These are phyloP conservation scores for Nicotiana paniculata DNA, from an alignment of 257 asterid genomes.

Conservation along the genomic window DNA sequence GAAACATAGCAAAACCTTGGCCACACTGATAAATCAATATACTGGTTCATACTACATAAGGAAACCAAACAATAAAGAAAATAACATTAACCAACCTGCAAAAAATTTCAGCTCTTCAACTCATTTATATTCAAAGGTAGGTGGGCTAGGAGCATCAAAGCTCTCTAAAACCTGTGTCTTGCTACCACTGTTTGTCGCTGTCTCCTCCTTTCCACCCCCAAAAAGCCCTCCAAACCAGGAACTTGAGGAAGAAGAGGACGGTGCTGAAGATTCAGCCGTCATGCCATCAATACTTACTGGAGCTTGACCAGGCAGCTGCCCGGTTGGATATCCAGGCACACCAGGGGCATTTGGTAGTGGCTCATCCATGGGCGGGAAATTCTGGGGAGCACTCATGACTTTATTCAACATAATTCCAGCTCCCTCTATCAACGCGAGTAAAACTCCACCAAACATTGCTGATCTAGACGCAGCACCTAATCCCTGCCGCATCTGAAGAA, in stretches of 20 bases:
- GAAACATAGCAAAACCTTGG: background rate
- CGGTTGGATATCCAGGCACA: conserved; percentile 28
- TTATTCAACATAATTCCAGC: conserved; percentile 80
- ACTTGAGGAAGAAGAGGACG: conserved; percentile 34
- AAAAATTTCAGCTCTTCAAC: background rate
- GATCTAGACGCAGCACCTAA: conserved; percentile 65
- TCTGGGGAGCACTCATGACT: conserved; percentile 46
- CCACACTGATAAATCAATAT: background rate
- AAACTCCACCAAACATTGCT: conserved; percentile 65
- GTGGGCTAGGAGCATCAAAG: conserved; percentile 86
- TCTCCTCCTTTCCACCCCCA: conserved; percentile 55
- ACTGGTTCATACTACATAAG: background rate
- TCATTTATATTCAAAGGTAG: conserved; percentile 81
- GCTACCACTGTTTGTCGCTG: conserved; percentile 42
- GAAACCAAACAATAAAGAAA: background rate
- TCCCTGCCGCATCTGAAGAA: conserved; percentile 84
- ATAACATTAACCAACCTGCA: background rate
- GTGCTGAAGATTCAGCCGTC: conserved; percentile 18
- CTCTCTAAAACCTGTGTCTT: conserved; percentile 89
- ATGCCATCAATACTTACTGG: conserved; percentile 41
- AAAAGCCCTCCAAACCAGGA: conserved; percentile 85
- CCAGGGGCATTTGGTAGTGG: conserved; percentile 40
- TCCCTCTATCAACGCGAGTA: conserved; percentile 86
- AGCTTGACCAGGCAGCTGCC: conserved; percentile 53
- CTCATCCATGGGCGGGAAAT: conserved; percentile 69